Conservation (phyloP, 139 green algal species). For the Chlamydomonas schloesseri region DNA sequence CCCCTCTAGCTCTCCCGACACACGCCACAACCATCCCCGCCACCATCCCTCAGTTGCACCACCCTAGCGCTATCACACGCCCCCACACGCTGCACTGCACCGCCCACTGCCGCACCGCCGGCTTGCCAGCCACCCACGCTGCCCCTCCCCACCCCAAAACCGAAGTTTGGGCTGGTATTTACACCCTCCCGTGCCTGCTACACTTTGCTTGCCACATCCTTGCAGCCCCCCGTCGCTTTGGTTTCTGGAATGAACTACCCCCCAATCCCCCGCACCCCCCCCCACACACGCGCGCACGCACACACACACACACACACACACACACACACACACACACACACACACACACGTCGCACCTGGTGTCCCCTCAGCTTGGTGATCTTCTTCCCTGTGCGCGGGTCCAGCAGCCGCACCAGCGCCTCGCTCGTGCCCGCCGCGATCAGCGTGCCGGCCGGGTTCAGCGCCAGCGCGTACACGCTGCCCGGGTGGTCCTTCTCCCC, state of each 20-base stretch:
- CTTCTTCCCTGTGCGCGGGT: constrained; percentile 72
- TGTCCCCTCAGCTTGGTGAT: constrained; percentile 73
- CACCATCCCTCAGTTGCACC: too few species aligned
- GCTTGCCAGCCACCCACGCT: too few species aligned
- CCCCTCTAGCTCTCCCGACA: too few species aligned
- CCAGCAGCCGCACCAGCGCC: constrained; percentile 69
- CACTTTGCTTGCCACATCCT: too few species aligned
- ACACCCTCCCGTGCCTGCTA: too few species aligned
- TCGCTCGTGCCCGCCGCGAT: constrained; percentile 81
- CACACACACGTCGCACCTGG: not conserved
- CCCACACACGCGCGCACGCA: not conserved
- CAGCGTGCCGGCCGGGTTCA: constrained; percentile 71
- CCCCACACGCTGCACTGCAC: too few species aligned
- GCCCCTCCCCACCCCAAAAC: too few species aligned
- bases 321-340: not conserved
- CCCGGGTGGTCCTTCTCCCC: constrained; percentile 38
- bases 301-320: not conserved
- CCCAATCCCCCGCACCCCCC: not conserved
- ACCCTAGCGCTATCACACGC: too few species aligned
- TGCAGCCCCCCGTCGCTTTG: too few species aligned
- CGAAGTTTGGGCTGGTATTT: not conserved
- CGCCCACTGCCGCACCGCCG: too few species aligned
- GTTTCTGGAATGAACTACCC: not conserved
- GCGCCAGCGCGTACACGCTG: constrained; percentile 86
- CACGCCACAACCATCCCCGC: too few species aligned